Percentiles rank a stretch among this genome's conserved stretches.
Evolutionary conservation across 768 basidiomycete genomes (phyloP).

Genomic region (Lentinula aciculospora): DNA sequence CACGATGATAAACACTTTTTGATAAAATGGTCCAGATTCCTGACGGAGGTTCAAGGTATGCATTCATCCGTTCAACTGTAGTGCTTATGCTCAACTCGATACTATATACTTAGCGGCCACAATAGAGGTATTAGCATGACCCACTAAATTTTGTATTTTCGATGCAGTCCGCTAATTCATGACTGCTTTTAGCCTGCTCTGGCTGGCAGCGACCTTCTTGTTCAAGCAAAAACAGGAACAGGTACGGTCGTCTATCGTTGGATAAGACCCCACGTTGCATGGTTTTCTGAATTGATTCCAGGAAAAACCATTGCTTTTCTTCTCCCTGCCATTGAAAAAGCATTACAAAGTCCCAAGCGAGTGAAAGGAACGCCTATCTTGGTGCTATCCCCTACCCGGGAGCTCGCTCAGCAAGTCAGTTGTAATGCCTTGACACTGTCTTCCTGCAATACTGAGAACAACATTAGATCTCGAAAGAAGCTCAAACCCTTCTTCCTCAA

Average conservation of each 20-base stretch:
- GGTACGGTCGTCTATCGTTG: conserved; percentile 30
- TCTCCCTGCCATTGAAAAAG: conserved; percentile 66
- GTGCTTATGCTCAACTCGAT: not conserved
- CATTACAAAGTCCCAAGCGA: conserved; percentile 35
- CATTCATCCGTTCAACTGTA: not conserved
- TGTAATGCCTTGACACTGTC: conserved; percentile 31
- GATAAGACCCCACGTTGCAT: not conserved
- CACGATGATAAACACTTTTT: not conserved
- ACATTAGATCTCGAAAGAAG: conserved; percentile 54
- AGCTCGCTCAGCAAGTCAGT: conserved; percentile 65
- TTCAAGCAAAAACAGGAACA: conserved; percentile 57
- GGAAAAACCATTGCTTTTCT: conserved; percentile 76
- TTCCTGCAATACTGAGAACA: conserved; percentile 29
- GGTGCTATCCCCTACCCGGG: conserved; percentile 69
- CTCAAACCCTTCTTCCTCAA: conserved; percentile 30
- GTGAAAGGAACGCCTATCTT: conserved; percentile 46
- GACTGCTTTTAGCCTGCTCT: conserved; percentile 35
- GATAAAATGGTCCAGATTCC: conserved; percentile 21
- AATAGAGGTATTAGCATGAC: conserved; percentile 23
- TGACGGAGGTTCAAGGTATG: conserved; percentile 45
- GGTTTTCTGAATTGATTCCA: not conserved
- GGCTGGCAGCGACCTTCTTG: conserved; percentile 38
- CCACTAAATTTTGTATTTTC: not conserved
- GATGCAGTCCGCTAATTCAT: conserved; percentile 6
- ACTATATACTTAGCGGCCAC: conserved; percentile 27